phyloP scores from a whole-genome alignment of 1,284 basidiomycete genomes.

The Ustilago hordei region DNA sequence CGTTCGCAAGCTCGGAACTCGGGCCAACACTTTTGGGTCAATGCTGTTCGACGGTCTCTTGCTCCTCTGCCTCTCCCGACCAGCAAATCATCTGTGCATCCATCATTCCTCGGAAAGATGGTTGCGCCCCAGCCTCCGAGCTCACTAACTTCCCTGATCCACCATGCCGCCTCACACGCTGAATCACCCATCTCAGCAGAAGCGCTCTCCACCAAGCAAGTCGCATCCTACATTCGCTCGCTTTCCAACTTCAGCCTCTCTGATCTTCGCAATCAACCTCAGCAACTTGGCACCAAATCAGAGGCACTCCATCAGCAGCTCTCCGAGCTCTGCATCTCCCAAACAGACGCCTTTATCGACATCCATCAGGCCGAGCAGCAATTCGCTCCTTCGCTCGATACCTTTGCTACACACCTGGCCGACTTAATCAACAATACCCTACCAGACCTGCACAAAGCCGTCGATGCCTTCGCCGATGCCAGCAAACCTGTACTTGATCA shows the following conservation, averaged over 20 bases:
- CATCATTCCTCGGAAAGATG: background rate
- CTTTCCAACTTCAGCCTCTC: slow-evolving; percentile 46
- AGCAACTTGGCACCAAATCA: slow-evolving; percentile 38
- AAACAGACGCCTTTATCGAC: slow-evolving; percentile 49
- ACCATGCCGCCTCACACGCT: slow-evolving; percentile 13
- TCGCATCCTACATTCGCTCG: slow-evolving; percentile 41
- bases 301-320: slow-evolving; percentile 45
- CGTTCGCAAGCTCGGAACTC: slow-evolving; percentile 19
- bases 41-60: background rate
- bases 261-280: slow-evolving; percentile 42
- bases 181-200: slow-evolving; percentile 24
- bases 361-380: slow-evolving; percentile 48
- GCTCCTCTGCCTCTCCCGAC: background rate
- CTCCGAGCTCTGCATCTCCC: slow-evolving; percentile 52
- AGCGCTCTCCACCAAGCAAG: slow-evolving; percentile 31
- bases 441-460: slow-evolving; percentile 31
- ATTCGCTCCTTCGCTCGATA: slow-evolving; percentile 34
- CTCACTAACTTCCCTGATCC: slow-evolving; percentile 30
- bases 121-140: background rate
- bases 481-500: slow-evolving; percentile 28
- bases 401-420: slow-evolving; percentile 26
- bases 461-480: slow-evolving; percentile 23
- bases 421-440: slow-evolving; percentile 26
- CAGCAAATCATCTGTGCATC: background rate
- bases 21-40: slow-evolving; percentile 31